phyloP scores from a whole-genome alignment of 2,329 filamentous ascomycete species.

The Pseudogymnoascus sp. region DNA sequence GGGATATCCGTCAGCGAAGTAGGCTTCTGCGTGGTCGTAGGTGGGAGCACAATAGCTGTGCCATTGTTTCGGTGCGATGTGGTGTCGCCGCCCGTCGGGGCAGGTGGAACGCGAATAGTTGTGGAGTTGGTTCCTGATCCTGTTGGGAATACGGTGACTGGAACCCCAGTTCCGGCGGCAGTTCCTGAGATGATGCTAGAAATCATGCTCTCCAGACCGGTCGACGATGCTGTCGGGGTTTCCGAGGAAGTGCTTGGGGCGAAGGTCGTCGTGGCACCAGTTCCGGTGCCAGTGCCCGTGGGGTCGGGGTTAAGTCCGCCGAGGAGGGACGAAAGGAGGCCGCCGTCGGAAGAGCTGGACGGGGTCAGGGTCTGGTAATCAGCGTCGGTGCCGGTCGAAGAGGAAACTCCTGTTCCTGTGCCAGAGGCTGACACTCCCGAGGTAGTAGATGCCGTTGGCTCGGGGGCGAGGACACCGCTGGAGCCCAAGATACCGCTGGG shows the following conservation, averaged over 20 bases:
- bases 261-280: neutral
- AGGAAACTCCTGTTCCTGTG: constrained; percentile 13
- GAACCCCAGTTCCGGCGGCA: neutral
- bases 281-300: neutral
- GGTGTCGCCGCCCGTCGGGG: neutral
- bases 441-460: constrained; percentile 6
- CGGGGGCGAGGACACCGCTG: neutral
- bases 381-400: constrained; percentile 19
- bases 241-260: neutral
- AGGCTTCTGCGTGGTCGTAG: neutral
- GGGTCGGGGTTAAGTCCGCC: neutral
- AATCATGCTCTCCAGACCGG: neutral
- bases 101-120: neutral
- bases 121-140: neutral
- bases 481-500: constrained; percentile 6
- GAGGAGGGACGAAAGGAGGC: neutral
- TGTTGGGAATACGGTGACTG: neutral
- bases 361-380: neutral
- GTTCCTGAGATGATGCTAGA: neutral
- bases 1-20: neutral
- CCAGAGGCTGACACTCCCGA: constrained; percentile 11
- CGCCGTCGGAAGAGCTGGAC: neutral
- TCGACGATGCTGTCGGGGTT: neutral
- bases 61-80: neutral
- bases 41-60: neutral